phyloP scores from a whole-genome alignment of 1,139 yeast genomes.

The Pichiaceae sp. region DNA sequence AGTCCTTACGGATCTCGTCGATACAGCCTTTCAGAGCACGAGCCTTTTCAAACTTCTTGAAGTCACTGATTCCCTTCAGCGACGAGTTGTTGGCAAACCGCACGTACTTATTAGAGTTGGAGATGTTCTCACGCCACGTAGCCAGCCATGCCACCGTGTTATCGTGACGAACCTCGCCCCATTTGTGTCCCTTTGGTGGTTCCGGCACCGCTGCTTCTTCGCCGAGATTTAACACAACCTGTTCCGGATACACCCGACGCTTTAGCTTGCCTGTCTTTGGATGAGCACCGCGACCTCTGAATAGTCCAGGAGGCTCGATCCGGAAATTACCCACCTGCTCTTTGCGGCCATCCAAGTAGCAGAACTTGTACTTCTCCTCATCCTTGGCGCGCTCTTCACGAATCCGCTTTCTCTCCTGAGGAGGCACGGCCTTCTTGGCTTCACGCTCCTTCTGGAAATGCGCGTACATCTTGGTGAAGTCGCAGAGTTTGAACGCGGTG shows the following conservation, averaged over 20 bases:
- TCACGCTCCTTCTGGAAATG: conserved; percentile 66
- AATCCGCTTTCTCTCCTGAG: conserved; percentile 64
- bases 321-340: conserved; percentile 92
- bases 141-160: conserved; percentile 94
- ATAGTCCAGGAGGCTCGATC: conserved; percentile 93
- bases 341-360: conserved; percentile 76
- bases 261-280: conserved; percentile 90
- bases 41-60: conserved; percentile 88
- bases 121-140: conserved; percentile 92
- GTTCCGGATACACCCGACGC: conserved; percentile 81
- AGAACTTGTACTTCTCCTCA: conserved; percentile 78
- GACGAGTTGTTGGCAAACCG: conserved; percentile 89
- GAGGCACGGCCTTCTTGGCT: conserved; percentile 58
- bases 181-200: conserved; percentile 79
- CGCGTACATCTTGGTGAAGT: conserved; percentile 67
- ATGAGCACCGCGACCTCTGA: conserved; percentile 95
- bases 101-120: conserved; percentile 78
- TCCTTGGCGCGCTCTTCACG: conserved; percentile 64
- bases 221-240: conserved; percentile 77
- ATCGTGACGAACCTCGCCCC: conserved; percentile 90
- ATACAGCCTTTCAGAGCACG: conserved; percentile 71
- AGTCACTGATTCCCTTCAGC: conserved; percentile 84
- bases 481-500: conserved; percentile 58
- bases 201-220: conserved; percentile 64
- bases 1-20: conserved; percentile 67